These are phyloP conservation scores for Leccinum disarticulatum DNA, from an alignment of 768 basidiomycete species.

Conservation along the genomic window DNA sequence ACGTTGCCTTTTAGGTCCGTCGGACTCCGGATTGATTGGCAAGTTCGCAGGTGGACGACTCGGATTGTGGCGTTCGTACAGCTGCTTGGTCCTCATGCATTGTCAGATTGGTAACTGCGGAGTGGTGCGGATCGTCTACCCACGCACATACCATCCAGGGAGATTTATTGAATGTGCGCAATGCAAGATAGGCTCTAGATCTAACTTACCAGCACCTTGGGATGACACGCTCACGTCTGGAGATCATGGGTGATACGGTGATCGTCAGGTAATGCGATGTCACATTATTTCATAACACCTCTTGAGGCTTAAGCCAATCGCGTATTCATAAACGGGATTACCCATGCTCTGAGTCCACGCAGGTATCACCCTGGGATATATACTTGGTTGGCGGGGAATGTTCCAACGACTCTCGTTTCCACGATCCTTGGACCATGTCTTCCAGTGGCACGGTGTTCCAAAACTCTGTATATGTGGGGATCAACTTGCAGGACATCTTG, in stretches of 20 bases:
- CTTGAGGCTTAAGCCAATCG: background rate
- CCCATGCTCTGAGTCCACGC: background rate
- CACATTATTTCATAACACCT: background rate
- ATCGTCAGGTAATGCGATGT: background rate
- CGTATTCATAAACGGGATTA: background rate
- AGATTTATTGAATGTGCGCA: background rate
- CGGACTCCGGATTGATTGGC: background rate
- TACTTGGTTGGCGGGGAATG: background rate
- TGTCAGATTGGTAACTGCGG: background rate
- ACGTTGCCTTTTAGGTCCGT: too few relatives aligned
- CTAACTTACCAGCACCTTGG: background rate
- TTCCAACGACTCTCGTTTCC: background rate
- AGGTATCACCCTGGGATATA: slow-evolving; percentile 8
- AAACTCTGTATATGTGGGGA: slow-evolving; percentile 24
- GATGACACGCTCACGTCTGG: background rate
- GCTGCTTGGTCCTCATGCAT: background rate
- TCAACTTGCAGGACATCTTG: slow-evolving; percentile 25
- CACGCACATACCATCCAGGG: background rate
- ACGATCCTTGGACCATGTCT: slow-evolving; percentile 12
- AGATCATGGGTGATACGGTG: background rate
- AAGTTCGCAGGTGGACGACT: background rate
- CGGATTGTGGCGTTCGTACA: background rate
- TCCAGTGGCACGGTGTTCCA: slow-evolving; percentile 22
- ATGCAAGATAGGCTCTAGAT: background rate
- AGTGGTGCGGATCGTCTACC: background rate